These are phyloP conservation scores for Primulina tabacum DNA, from an alignment of 257 asterid species.

Conservation along the genomic window DNA sequence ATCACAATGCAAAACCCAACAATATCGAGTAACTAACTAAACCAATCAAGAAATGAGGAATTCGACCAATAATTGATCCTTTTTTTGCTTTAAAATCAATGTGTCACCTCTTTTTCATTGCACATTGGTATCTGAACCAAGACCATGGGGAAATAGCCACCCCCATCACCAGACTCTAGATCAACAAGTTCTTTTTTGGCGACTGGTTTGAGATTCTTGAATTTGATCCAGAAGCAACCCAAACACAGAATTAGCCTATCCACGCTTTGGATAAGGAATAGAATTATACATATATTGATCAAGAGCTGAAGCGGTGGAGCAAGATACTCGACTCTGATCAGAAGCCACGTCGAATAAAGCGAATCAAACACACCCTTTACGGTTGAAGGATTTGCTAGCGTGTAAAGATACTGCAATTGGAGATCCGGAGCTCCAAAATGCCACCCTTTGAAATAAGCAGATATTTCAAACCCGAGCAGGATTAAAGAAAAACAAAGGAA, in stretches of 20 bases:
- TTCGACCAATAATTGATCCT: background rate
- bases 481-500: constrained; percentile 57
- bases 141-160: constrained; percentile 86
- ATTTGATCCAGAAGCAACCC: constrained; percentile 82
- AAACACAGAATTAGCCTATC: constrained; percentile 75
- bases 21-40: constrained; percentile 4
- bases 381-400: constrained; percentile 42
- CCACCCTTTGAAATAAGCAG: constrained; percentile 88
- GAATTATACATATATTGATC: constrained; percentile 66
- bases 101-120: constrained; percentile 83
- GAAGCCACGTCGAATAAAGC: constrained; percentile 68
- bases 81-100: background rate
- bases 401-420: constrained; percentile 45
- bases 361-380: constrained; percentile 58
- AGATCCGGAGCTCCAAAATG: constrained; percentile 62
- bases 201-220: constrained; percentile 58
- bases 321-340: constrained; percentile 75
- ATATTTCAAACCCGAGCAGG: constrained; percentile 61
- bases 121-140: constrained; percentile 99
- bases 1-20: constrained; percentile 18
- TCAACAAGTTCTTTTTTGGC: constrained; percentile 48
- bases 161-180: constrained; percentile 72
- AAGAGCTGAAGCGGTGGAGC: constrained; percentile 79
- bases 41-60: constrained; percentile 3
- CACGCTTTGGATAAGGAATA: constrained; percentile 78